These are phyloP conservation scores for Heteromeles arbutifolia DNA, from an alignment of 306 rosid genomes.

Conservation along the genomic window DNA sequence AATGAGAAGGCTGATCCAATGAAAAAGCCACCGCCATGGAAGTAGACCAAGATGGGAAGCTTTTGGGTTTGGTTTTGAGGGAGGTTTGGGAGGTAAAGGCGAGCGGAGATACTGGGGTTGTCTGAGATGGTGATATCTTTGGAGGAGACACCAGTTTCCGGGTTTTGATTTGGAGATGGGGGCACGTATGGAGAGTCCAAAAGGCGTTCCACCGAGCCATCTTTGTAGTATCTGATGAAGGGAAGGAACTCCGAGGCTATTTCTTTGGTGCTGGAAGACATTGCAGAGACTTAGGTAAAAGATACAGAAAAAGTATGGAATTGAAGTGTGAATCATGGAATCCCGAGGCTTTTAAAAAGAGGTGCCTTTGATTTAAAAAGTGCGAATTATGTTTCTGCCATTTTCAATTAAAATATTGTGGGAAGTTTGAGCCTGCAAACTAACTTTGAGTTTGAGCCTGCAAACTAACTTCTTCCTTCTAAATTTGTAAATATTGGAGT, in stretches of 20 bases:
- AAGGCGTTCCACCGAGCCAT: slow-evolving; percentile 43
- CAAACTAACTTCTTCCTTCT: no score
- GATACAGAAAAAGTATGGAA: no score
- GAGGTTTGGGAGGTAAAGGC: slow-evolving; percentile 36
- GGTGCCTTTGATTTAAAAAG: no score
- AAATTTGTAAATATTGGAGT: no score
- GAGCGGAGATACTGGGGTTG: slow-evolving; percentile 35
- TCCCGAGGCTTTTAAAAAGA: no score
- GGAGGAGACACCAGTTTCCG: slow-evolving; percentile 37
- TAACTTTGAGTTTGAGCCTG: no score
- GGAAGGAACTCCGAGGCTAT: slow-evolving; percentile 32
- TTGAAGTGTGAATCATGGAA: neutral
- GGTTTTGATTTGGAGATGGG: slow-evolving; percentile 18
- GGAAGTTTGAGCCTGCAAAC: no score
- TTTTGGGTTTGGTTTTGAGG: slow-evolving; percentile 1
- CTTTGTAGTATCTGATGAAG: slow-evolving; percentile 33
- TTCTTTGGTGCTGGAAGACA: slow-evolving; percentile 19
- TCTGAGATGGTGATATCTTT: slow-evolving; percentile 36
- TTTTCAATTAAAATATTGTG: no score
- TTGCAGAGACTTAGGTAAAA: neutral
- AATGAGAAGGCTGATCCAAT: slow-evolving; percentile 39
- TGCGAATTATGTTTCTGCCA: no score
- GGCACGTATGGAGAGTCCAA: slow-evolving; percentile 25
- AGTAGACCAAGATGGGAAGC: slow-evolving; percentile 42
- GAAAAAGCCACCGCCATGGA: slow-evolving; percentile 45